Evolutionary conservation across 2,329 filamentous ascomycete species (phyloP), one percentile per base, ranked within the genome.

Genomic region (Drechslerella dactyloides): DNA sequence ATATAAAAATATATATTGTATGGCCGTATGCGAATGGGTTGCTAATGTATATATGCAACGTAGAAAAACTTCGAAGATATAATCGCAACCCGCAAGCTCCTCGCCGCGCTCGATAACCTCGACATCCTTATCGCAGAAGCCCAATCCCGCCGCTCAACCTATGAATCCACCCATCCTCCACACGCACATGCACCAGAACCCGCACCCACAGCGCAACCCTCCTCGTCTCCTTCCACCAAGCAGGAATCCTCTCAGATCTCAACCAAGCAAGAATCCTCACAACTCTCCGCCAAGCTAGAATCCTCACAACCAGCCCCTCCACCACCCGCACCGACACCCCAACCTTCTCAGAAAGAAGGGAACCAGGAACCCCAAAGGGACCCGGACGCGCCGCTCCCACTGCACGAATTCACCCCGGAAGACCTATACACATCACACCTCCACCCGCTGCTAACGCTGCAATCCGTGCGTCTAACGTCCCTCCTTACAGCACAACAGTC

Each of bases 61-160:
- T 50, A 70, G 66, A 70, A 60, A 70, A 70, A 70, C 55, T 70
- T 70, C 44, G 59, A 70, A 50, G 66, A 70, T 7, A 70, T 70
- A 6, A 24, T 64, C 30, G 55, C 66, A 6, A 59, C 59, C 8
- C 50, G 66, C 21, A 70, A 70, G 30, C 59, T 70, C n/a, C 50
- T 70, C 10, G 66, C 66, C 21, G 63, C 66, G 0, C 54, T 70
- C 1, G 66, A 70, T 27, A 70, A 70, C 30, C 59, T 70, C 27
- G 66, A 70, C 30, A 70, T 70, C 30, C 59, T 70, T 6, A 64
- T 70, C 24, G 63, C 66, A 11, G 66, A 70, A 37, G 66, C 66
- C n/a, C 66, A 70, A 51, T 23, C 54, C 13, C 59, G 66, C 10
- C 52, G 35, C 42, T 24, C 59, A 2, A 46, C 35, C 4, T 70